phyloP scores from a whole-genome alignment of 1,284 basidiomycete genomes.

The Hemileia vastatrix region DNA sequence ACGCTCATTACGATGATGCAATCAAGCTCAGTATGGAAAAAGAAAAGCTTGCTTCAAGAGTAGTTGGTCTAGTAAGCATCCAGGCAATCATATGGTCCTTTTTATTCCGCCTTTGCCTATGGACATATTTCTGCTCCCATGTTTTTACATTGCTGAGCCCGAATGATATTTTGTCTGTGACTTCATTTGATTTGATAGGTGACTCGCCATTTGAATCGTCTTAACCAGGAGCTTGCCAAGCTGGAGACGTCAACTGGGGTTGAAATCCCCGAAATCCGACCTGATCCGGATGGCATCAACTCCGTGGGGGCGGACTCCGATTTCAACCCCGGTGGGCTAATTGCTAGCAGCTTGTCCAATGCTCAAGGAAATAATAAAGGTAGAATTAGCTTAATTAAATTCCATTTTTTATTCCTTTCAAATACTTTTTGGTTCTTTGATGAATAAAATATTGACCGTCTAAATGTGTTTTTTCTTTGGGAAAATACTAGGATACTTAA shows the following conservation, averaged over 20 bases:
- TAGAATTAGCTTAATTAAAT: too few relatives aligned
- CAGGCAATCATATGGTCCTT: background rate
- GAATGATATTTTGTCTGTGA: background rate
- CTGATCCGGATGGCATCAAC: conserved; percentile 1
- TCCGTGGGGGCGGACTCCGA: conserved; percentile 4
- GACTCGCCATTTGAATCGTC: conserved; percentile 14
- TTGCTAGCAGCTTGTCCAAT: background rate
- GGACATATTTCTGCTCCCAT: background rate
- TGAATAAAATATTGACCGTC: too few relatives aligned
- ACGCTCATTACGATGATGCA: conserved; percentile 23
- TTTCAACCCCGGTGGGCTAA: conserved; percentile 1
- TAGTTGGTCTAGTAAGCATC: conserved; percentile 13
- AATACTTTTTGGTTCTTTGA: too few relatives aligned
- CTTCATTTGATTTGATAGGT: conserved; percentile 9
- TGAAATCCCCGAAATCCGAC: conserved; percentile 19
- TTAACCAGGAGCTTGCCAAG: conserved; percentile 18
- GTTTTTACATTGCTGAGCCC: background rate
- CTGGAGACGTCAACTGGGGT: conserved; percentile 12
- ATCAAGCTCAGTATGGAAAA: conserved; percentile 22
- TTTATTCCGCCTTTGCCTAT: background rate
- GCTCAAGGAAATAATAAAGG: too few relatives aligned
- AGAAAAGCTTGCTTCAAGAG: conserved; percentile 21
- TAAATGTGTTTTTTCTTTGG: background rate
- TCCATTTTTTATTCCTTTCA: too few relatives aligned
- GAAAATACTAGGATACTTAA: too few relatives aligned